phyloP scores from a whole-genome alignment of 495 filamentous ascomycete genomes.

The Pseudoneurospora amorphoporcata region DNA sequence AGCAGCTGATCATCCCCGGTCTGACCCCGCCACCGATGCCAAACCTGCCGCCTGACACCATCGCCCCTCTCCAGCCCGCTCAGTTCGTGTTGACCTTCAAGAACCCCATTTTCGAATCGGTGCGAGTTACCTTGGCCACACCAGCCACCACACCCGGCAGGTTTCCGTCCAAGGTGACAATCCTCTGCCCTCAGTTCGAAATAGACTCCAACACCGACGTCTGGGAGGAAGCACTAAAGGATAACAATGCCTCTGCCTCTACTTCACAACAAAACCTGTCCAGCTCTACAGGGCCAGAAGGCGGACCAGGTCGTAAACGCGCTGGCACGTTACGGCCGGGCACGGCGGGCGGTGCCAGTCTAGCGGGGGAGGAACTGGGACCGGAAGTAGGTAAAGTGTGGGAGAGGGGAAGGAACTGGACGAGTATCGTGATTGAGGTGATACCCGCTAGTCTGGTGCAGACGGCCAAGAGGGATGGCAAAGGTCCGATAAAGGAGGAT shows the following conservation, averaged over 20 bases:
- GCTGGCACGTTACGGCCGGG: conserved; percentile 6
- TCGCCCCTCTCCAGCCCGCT: conserved; percentile 57
- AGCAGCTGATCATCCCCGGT: conserved; percentile 45
- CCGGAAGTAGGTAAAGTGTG: conserved; percentile 90
- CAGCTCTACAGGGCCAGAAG: background rate
- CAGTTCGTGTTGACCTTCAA: conserved; percentile 82
- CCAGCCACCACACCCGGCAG: conserved; percentile 69
- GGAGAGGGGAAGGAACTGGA: conserved; percentile 93
- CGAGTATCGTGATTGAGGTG: conserved; percentile 82
- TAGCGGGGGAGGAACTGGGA: conserved; percentile 25
- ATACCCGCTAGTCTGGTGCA: conserved; percentile 50
- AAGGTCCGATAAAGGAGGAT: conserved; percentile 47
- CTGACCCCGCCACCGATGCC: conserved; percentile 4
- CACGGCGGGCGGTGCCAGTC: conserved; percentile 29
- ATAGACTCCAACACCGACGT: conserved; percentile 91
- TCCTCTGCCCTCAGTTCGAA: conserved; percentile 89
- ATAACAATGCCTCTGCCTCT: conserved; percentile 15
- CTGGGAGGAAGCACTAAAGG: conserved; percentile 80
- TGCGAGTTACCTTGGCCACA: conserved; percentile 80
- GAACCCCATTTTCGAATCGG: conserved; percentile 86
- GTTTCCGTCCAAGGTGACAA: conserved; percentile 70
- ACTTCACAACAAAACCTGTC: background rate
- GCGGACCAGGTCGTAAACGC: background rate
- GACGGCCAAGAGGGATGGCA: conserved; percentile 17
- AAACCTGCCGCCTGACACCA: conserved; percentile 16